A percentile compares a stretch with the other conserved stretches of the same genome.
These are phyloP conservation scores for Myriangium duriaei DNA, from an alignment of 2,329 filamentous ascomycete species.

Conservation along the genomic window DNA sequence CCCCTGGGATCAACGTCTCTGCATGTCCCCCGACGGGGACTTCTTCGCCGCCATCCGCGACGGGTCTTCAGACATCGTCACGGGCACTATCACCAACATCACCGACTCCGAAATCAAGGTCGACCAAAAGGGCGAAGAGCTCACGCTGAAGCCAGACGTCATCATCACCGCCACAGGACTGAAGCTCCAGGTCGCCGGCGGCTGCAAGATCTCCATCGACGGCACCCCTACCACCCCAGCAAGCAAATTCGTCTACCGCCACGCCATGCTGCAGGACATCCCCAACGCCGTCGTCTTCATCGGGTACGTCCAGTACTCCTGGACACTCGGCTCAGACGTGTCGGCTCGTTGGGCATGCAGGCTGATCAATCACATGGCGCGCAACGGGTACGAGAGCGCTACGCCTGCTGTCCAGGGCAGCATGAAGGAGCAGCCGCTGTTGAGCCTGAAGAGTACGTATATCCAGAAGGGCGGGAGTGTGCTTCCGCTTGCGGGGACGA, in stretches of 20 bases:
- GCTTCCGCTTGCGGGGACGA: constrained; percentile 37
- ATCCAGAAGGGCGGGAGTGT: constrained; percentile 29
- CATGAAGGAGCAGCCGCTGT: constrained; percentile 28
- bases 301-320: constrained; percentile 49
- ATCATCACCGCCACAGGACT: constrained; percentile 56
- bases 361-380: constrained; percentile 39
- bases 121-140: constrained; percentile 26
- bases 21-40: constrained; percentile 51
- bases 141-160: constrained; percentile 43
- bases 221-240: constrained; percentile 32
- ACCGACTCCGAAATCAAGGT: constrained; percentile 38
- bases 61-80: constrained; percentile 42
- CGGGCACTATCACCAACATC: constrained; percentile 41
- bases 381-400: constrained; percentile 30
- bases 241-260: constrained; percentile 47
- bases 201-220: constrained; percentile 40
- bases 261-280: constrained; percentile 48
- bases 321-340: constrained; percentile 50
- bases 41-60: constrained; percentile 42
- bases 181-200: constrained; percentile 42
- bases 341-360: constrained; percentile 38
- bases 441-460: constrained; percentile 41
- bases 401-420: constrained; percentile 32
- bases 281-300: constrained; percentile 48
- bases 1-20: constrained; percentile 60